Conservation (phyloP, 1,284 basidiomycete genomes). For the Pyrrhoderma lamaoense region DNA sequence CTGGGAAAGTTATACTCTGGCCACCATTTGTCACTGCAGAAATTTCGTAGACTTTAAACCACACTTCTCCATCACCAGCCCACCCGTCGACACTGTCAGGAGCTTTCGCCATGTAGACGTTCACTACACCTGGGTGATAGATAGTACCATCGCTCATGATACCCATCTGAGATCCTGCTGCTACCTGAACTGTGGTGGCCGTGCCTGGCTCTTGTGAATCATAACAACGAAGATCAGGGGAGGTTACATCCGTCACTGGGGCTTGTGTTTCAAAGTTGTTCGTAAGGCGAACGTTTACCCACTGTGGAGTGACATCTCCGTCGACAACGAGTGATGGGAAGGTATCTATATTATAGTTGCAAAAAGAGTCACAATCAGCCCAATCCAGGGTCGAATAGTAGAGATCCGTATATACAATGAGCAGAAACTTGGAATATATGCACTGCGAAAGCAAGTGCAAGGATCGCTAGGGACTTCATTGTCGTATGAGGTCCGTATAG, state of each 20-base stretch:
- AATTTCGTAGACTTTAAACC: slow-evolving; percentile 33
- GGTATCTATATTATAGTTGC: slow-evolving; percentile 32
- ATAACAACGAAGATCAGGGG: slow-evolving; percentile 36
- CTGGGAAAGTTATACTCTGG: slow-evolving; percentile 19
- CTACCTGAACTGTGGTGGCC: slow-evolving; percentile 30
- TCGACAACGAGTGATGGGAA: slow-evolving; percentile 35
- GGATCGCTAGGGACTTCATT: slow-evolving; percentile 13
- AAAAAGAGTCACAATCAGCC: not conserved
- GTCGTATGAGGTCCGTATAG: not conserved
- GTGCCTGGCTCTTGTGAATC: slow-evolving; percentile 28
- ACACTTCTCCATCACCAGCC: slow-evolving; percentile 33
- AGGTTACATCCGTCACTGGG: slow-evolving; percentile 33
- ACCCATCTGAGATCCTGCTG: slow-evolving; percentile 31
- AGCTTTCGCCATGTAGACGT: slow-evolving; percentile 37
- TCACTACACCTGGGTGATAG: slow-evolving; percentile 35
- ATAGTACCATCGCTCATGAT: slow-evolving; percentile 30
- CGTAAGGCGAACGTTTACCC: slow-evolving; percentile 37
- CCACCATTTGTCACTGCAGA: slow-evolving; percentile 22
- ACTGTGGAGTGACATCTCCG: slow-evolving; percentile 31
- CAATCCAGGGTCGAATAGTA: not conserved
- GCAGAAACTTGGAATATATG: slow-evolving; percentile 9
- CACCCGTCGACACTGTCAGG: slow-evolving; percentile 29
- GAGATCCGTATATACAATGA: slow-evolving; percentile 13
- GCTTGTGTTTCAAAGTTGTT: slow-evolving; percentile 38
- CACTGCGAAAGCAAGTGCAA: slow-evolving; percentile 4